Evolutionary conservation across 1,139 yeast genomes (phyloP), one percentile per base, ranked within the genome.

Genomic region (Candida sp.): DNA sequence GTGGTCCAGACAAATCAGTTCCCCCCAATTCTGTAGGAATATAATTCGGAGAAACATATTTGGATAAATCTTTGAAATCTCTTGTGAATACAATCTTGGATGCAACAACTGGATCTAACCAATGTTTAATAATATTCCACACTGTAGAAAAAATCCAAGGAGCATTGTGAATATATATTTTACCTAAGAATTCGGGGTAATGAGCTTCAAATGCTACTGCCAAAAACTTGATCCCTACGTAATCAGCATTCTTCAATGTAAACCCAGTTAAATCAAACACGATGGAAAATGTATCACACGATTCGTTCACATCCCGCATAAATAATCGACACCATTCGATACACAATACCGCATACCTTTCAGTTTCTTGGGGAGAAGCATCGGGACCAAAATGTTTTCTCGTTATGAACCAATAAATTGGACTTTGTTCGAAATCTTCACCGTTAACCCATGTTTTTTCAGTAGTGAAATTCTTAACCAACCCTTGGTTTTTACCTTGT

Each of bases 101-200:
- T 1, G 75, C 71, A 46, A 71, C 75, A 36, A 65, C 72, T 3
- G 78, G 78, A 50, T 73, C 78, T 38, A 73, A 58, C 77, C 77
- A 73, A 45, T 61, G 58, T 51, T 70, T 71, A 43, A 73, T 69
- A 36, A 73, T 61, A 45, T 67, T 72, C 78, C 78, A 73, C 22
- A 73, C 70, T 5, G 76, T 68, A 23, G 68, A 64, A 50, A 73
- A 73, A 38, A 73, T 68, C 78, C 78, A 73, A 11, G 77, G 78
- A 4, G 78, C 77, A 46, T 71, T 71, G 52, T 62, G 71, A 46
- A 73, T 67, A 41, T 70, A 60, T 27, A 73, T 62, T 21, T 52
- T 50, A 5, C 73, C 75, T 60, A 73, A 67, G 45, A 64, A 61
- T 52, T 73, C 77, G n/a, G 78, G 78, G 49, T 71, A 73, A 47